Evolutionary conservation across 169 alveolate genomes (phyloP).

Genomic region (Plasmodium adleri): DNA sequence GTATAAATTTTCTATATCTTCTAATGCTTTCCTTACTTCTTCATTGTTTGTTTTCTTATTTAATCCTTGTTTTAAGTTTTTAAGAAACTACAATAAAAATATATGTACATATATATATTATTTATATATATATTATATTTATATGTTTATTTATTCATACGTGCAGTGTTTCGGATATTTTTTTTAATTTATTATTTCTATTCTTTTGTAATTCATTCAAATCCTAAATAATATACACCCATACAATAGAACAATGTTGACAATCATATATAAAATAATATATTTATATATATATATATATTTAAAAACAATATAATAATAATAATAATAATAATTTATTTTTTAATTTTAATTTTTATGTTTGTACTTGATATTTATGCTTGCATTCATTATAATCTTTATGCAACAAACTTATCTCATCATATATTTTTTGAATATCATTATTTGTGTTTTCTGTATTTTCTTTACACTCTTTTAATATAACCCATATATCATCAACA

Average conservation of each 20-base stretch:
- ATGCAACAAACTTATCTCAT: slow-evolving; percentile 13
- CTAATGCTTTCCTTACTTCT: slow-evolving; percentile 51
- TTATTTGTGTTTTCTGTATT: slow-evolving; percentile 23
- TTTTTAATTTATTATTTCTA: slow-evolving; percentile 45
- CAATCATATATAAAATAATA: neutral
- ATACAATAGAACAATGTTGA: too few species aligned
- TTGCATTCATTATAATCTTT: slow-evolving; percentile 23
- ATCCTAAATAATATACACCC: slow-evolving; percentile 4
- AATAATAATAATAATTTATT: neutral
- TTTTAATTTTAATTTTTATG: too few species aligned
- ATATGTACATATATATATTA: slow-evolving; percentile 1
- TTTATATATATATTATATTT: neutral
- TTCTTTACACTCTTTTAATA: slow-evolving; percentile 34
- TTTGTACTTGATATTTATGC: slow-evolving; percentile 34
- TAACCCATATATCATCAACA: slow-evolving; percentile 42
- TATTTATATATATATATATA: neutral
- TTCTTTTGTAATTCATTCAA: slow-evolving; percentile 48
- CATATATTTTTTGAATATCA: slow-evolving; percentile 24
- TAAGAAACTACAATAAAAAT: slow-evolving; percentile 37
- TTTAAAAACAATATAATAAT: neutral
- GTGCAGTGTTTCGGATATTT: slow-evolving; percentile 63
- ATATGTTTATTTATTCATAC: neutral
- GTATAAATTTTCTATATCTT: slow-evolving; percentile 61
- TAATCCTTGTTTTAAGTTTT: slow-evolving; percentile 62
- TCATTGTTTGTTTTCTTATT: slow-evolving; percentile 44